Evolutionary conservation across 257 asterid genomes (phyloP).

Genomic region (Osmanthus fragrans): DNA sequence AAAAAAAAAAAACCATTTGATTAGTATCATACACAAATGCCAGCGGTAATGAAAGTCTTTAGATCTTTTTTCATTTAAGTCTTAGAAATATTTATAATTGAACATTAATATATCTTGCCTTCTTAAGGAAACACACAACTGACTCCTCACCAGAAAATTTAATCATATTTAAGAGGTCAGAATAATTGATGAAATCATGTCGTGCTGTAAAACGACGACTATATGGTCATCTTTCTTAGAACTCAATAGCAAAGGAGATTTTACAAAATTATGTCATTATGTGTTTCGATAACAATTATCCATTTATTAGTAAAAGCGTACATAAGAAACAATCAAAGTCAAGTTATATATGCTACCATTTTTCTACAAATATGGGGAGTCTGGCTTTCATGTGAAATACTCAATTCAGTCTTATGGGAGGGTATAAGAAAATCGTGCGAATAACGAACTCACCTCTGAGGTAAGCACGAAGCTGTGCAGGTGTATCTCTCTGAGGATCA

Average conservation of each 20-base stretch:
- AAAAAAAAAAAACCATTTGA: neutral
- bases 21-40: neutral
- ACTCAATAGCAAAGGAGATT: neutral
- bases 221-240: neutral
- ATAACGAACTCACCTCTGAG: constrained; percentile 57
- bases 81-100: neutral
- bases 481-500: constrained; percentile 96
- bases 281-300: neutral
- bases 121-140: neutral
- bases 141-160: neutral
- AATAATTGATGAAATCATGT: neutral
- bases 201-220: neutral
- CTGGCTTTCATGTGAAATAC: neutral
- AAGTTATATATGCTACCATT: constrained; percentile 1
- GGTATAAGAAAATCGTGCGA: constrained; percentile 12
- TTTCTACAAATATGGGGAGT: neutral
- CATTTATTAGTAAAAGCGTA: neutral
- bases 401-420: constrained; percentile 1
- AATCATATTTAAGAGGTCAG: neutral
- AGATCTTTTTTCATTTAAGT: neutral
- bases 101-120: neutral
- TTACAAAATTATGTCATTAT: neutral
- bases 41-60: neutral
- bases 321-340: neutral
- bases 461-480: constrained; percentile 82